Evolutionary conservation across 176 grass and related monocot species (phyloP), one percentile per base, ranked within the genome.

Genomic region (Oryza australiensis): DNA sequence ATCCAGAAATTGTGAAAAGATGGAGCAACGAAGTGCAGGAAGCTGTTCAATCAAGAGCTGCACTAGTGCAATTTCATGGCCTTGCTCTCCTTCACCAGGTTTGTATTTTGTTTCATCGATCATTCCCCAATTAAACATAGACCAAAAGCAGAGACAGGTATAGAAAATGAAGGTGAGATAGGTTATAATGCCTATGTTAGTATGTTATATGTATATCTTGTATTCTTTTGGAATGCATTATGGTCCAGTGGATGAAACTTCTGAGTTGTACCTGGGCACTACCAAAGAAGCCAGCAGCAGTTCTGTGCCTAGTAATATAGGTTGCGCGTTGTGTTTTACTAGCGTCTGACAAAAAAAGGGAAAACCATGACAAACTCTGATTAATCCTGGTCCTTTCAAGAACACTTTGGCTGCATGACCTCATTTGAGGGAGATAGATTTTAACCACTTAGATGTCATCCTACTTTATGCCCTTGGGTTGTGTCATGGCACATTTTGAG

Each of bases 1-100:
- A 86, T 48, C 91, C 96, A 68, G 96, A 95, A 85, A 89, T 95
- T 80, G 93, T 98, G 62, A 98, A 91, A 82, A 93, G 96, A 92
- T 98, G 96, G 96, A 98, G 90, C 83, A 98, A 98, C 9, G 96
- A 98, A 90, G 93, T 98, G 37, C 96, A 98, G 86, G 96, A 98
- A 85, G 87, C 93, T 90, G 89, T 98, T 72, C 96, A 98, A 84
- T 98, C 96, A 84, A 98, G 87, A 98, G 89, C 89, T 73, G 77
- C 93, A 28, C 93, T 95, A 68, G 96, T 98, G 16, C 96, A 98
- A 89, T 98, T 98, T 85, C 96, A 98, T 72, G 96, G 88, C 72
- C 89, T 98, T 26, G 93, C 90, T 63, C 96, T 98, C 92, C 85
- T 95, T 80, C 93, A 98, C 51, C 96, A 91, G 96, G 96, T 98